Conservation (phyloP, 164 flowering plant species). For the Platanus orientalis region DNA sequence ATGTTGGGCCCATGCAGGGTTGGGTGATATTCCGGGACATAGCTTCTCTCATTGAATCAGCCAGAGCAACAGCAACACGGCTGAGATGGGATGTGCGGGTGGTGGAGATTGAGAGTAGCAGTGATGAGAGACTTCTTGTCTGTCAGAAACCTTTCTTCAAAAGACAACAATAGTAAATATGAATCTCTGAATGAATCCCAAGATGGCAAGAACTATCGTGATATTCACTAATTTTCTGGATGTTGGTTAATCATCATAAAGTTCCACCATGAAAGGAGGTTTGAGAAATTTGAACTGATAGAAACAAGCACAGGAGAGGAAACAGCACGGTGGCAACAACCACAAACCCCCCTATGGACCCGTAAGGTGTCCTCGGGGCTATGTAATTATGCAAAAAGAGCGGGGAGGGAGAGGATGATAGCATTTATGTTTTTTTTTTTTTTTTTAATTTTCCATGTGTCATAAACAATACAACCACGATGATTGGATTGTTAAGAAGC, state of each 20-base stretch:
- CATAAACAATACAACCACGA: slow-evolving; percentile 17
- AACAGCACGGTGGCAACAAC: slow-evolving; percentile 17
- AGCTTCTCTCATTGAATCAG: slow-evolving; percentile 47
- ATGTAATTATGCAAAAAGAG: slow-evolving; percentile 40
- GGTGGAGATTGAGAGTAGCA: slow-evolving; percentile 69
- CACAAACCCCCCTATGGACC: slow-evolving; percentile 48
- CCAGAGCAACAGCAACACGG: slow-evolving; percentile 59
- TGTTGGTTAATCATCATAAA: slow-evolving; percentile 24
- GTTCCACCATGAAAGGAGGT: slow-evolving; percentile 21
- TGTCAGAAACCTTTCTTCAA: slow-evolving; percentile 93
- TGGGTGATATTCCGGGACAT: slow-evolving; percentile 86
- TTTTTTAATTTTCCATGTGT: slow-evolving; percentile 20
- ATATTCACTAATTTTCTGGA: slow-evolving; percentile 34
- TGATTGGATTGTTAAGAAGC: slow-evolving; percentile 36
- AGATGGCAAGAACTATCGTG: slow-evolving; percentile 20
- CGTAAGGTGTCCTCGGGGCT: slow-evolving; percentile 65
- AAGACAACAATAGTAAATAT: slow-evolving; percentile 41
- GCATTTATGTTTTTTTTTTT: slow-evolving; percentile 5
- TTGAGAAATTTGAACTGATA: slow-evolving; percentile 29
- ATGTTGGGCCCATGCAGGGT: slow-evolving; percentile 49
- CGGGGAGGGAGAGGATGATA: not conserved
- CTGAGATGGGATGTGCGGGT: slow-evolving; percentile 95
- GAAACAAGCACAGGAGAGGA: slow-evolving; percentile 10
- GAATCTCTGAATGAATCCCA: slow-evolving; percentile 4
- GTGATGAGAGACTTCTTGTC: slow-evolving; percentile 77